Conservation (phyloP, 208 protist species). For the Trichomonas gallinae region DNA sequence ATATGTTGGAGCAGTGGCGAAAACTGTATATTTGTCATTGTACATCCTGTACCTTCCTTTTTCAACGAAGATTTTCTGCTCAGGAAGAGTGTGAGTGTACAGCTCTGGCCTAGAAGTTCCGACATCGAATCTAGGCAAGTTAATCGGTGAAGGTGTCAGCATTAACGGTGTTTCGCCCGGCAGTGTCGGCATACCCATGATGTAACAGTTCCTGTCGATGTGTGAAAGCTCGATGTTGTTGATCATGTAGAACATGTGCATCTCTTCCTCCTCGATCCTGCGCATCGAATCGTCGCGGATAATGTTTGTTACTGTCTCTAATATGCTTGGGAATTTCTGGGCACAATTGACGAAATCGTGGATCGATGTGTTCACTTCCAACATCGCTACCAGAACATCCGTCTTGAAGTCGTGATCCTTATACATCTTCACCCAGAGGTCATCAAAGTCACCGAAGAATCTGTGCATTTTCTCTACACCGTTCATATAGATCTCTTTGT, state of each 20-base stretch:
- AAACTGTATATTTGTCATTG: neutral
- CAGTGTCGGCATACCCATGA: neutral
- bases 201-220: neutral
- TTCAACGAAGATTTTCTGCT: neutral
- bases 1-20: neutral
- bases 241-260: neutral
- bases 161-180: neutral
- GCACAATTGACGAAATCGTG: neutral
- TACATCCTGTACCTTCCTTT: neutral
- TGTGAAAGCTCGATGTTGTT: neutral
- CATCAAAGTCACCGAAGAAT: neutral
- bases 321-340: neutral
- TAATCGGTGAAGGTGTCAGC: neutral
- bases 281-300: neutral
- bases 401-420: neutral
- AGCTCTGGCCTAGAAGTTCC: neutral
- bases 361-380: neutral
- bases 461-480: neutral
- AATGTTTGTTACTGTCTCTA: neutral
- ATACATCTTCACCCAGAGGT: neutral
- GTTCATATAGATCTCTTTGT: neutral
- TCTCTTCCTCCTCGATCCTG: neutral
- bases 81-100: neutral
- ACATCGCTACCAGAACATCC: neutral
- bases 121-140: neutral